Evolutionary conservation across 1,284 basidiomycete species (phyloP).

Genomic region (Neotropicomus parvogracilis): DNA sequence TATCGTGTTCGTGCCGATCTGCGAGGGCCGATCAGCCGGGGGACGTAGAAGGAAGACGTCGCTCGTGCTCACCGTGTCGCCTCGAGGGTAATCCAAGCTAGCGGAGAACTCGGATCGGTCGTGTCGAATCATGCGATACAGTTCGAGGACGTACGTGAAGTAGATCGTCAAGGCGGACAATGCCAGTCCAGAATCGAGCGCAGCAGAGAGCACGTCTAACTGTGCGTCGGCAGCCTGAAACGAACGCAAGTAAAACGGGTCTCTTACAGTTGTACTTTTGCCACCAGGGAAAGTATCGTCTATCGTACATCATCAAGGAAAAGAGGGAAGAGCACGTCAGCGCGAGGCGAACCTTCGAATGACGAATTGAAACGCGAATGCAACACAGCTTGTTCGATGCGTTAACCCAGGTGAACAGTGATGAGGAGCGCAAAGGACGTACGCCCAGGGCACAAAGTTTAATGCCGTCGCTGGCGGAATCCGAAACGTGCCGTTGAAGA

Average conservation of each 20-base stretch:
- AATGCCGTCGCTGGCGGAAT: constrained; percentile 43
- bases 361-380: constrained; percentile 62
- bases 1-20: constrained; percentile 45
- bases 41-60: neutral
- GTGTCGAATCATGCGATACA: no score
- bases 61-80: constrained; percentile 24
- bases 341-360: constrained; percentile 40
- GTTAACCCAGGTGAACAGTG: neutral
- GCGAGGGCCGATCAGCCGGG: neutral
- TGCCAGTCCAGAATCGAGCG: constrained; percentile 55
- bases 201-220: constrained; percentile 56
- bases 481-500: constrained; percentile 33
- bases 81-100: constrained; percentile 34
- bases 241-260: no score
- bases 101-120: neutral
- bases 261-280: constrained; percentile 60
- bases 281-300: constrained; percentile 67
- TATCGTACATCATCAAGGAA: constrained; percentile 36
- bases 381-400: constrained; percentile 33
- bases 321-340: constrained; percentile 22
- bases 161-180: constrained; percentile 50
- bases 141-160: constrained; percentile 37
- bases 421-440: constrained; percentile 16
- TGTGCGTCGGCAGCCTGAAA: neutral
- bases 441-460: constrained; percentile 42